These are phyloP conservation scores for Taxawa tesnikishii DNA, from an alignment of 2,329 filamentous ascomycete genomes.

Conservation along the genomic window DNA sequence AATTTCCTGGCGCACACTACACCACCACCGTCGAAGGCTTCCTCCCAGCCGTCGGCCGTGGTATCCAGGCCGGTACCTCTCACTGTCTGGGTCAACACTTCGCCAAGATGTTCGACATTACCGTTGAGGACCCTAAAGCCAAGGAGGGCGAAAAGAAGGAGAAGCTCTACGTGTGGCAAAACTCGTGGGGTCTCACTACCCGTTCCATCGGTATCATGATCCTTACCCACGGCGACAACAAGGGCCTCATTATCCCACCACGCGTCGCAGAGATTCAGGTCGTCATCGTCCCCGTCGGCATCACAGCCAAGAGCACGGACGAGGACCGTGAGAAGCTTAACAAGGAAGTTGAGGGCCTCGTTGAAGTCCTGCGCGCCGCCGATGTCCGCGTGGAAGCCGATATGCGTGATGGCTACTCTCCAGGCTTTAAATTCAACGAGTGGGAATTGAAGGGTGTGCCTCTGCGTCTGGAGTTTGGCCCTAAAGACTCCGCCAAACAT, in stretches of 20 bases:
- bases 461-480: conserved; percentile 86
- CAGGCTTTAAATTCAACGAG: conserved; percentile 97
- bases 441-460: conserved; percentile 97
- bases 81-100: conserved; percentile 97
- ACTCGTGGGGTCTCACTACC: conserved; percentile 96
- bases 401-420: conserved; percentile 77
- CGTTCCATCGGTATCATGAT: conserved; percentile 98
- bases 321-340: conserved; percentile 69
- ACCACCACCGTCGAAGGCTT: conserved; percentile 96
- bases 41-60: conserved; percentile 87
- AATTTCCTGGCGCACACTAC: conserved; percentile 93
- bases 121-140: conserved; percentile 77
- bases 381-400: conserved; percentile 73
- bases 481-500: conserved; percentile 78
- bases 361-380: conserved; percentile 54
- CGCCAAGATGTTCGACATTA: conserved; percentile 98
- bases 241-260: conserved; percentile 85
- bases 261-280: conserved; percentile 77
- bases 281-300: conserved; percentile 81
- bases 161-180: conserved; percentile 88
- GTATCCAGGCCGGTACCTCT: conserved; percentile 91
- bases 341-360: conserved; percentile 61
- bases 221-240: conserved; percentile 94
- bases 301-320: conserved; percentile 74
- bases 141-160: conserved; percentile 58